Base-by-base conservation (phyloP, 805 yeast species). In the Teunomyces tritomae region DNA sequence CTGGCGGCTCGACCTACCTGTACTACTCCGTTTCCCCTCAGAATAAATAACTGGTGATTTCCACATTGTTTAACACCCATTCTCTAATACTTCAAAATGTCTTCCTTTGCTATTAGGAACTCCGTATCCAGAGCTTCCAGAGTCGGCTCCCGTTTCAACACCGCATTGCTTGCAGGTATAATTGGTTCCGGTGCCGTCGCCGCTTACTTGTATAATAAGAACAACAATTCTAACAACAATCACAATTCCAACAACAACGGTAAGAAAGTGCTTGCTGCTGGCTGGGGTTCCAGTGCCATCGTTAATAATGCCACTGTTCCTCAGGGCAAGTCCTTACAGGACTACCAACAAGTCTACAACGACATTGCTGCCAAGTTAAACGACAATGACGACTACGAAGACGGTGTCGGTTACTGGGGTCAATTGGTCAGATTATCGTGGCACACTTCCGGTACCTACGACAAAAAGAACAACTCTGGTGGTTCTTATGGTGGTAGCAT, bases 331-430 rank as follows among this genome's bases (percentile, higher is more conserved):
- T 55, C 69, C 3, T 65, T 59, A 44, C 71, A 74, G 9, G 88
- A 86, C 54, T 90, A 78, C 62, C 90, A 78, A 65, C 58, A 71
- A 49, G 80, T 80, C 50, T 92, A 83, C 69, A 84, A 81, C 70
- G 94, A 82, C 54, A 89, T 80, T 77, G 97, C 84, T 30, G 62
- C 48, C 43, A 53, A 53, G 28, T 47, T 53, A 39, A 46, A 28
- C 13, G 53, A 53, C 43, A 53, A 51, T 35, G 58, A 53, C 46
- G 63, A 58, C 45, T 56, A 47, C 36, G 76, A 71, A 53, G 63
- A 55, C 11, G 71, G 71, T 14, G 67, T 69, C 16, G 76, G 75
- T 16, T 61, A 64, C 39, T 69, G 63, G 52, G 75, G 73, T 3
- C 59, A 63, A 42, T 65, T 71, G 53, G 52, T 57, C 44, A 62